phyloP scores from a whole-genome alignment of 1,284 basidiomycete species.

The Cystobasidium pallidum region DNA sequence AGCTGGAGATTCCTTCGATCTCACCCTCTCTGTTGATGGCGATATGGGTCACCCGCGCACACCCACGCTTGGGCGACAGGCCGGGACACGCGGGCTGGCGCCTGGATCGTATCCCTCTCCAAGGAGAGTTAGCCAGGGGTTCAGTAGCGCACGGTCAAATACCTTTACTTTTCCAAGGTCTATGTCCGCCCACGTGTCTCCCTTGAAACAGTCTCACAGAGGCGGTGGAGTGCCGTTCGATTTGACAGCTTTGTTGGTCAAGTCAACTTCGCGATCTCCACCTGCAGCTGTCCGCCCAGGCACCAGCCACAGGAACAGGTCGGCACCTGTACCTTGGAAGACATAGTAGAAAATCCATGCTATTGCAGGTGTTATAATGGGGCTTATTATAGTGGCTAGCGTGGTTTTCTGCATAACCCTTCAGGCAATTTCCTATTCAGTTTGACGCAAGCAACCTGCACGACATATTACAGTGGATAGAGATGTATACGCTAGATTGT shows the following conservation, averaged over 20 bases:
- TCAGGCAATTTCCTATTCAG: too few relatives aligned
- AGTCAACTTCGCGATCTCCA: slow-evolving; percentile 32
- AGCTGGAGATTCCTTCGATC: not conserved
- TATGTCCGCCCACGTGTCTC: not conserved
- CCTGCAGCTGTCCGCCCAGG: not conserved
- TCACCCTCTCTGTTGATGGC: not conserved
- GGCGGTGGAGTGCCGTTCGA: slow-evolving; percentile 10
- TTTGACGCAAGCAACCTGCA: too few relatives aligned
- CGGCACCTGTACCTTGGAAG: slow-evolving; percentile 22
- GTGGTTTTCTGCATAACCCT: too few relatives aligned
- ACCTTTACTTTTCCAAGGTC: not conserved
- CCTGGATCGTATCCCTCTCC: not conserved
- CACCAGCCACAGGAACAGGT: not conserved
- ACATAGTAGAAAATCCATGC: not conserved
- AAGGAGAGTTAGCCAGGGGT: not conserved
- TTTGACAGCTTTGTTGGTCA: slow-evolving; percentile 38
- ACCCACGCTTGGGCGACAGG: not conserved
- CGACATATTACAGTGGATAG: too few relatives aligned
- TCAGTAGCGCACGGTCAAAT: not conserved
- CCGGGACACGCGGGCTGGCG: not conserved
- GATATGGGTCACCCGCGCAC: not conserved
- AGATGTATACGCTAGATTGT: too few relatives aligned
- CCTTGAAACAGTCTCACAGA: not conserved
- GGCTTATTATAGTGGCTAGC: too few relatives aligned
- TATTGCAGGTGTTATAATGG: too few relatives aligned